These are phyloP conservation scores for Thermothelomyces thermophilus DNA, from an alignment of 2,329 filamentous ascomycete species.

Conservation along the genomic window DNA sequence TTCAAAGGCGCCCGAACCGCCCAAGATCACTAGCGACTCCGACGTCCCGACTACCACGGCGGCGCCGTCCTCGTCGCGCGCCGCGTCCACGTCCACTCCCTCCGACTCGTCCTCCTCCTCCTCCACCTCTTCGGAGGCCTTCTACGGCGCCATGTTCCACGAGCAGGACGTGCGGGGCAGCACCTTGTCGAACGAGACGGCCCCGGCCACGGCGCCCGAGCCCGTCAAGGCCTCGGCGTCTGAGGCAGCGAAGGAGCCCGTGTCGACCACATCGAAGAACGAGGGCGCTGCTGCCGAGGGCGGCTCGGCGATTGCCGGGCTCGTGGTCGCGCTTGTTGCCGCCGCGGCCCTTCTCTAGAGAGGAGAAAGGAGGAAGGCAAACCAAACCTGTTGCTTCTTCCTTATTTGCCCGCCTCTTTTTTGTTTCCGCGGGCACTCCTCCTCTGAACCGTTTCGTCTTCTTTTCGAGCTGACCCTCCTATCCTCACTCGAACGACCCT, in stretches of 20 bases:
- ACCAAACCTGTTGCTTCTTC: too few relatives aligned
- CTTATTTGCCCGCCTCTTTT: too few relatives aligned
- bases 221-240: conserved; percentile 10
- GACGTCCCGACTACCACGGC: conserved; percentile 20
- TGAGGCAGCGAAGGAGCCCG: conserved; percentile 19
- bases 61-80: conserved; percentile 19
- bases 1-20: conserved; percentile 4
- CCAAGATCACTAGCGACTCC: conserved; percentile 14
- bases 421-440: too few relatives aligned
- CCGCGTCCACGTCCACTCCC: too few relatives aligned
- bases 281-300: conserved; percentile 41
- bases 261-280: conserved; percentile 31
- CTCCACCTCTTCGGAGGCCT: conserved; percentile 15
- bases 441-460: too few relatives aligned
- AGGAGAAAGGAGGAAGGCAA: neutral
- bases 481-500: too few relatives aligned
- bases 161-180: conserved; percentile 29
- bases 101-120: conserved; percentile 14
- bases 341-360: conserved; percentile 42
- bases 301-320: conserved; percentile 45
- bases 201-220: neutral
- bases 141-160: conserved; percentile 44
- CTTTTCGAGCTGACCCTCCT: neutral
- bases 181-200: neutral
- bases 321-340: conserved; percentile 50